phyloP scores from a whole-genome alignment of 108 stramenopile species.

The Parietichytrium sp. region DNA sequence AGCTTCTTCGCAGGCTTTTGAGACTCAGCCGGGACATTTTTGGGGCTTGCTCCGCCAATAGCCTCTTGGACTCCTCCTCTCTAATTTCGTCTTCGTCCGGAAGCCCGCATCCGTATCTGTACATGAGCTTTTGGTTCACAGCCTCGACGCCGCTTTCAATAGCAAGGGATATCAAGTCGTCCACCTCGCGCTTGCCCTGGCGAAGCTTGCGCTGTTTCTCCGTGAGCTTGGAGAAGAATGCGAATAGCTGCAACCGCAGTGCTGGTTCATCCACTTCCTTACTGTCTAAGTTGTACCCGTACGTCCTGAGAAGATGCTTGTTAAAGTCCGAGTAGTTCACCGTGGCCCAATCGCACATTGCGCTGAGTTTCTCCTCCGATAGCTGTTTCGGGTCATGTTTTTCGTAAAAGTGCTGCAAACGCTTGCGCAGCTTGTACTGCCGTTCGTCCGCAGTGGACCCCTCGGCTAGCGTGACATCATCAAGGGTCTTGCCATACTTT shows the following conservation, averaged over 20 bases:
- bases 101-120: background rate
- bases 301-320: background rate
- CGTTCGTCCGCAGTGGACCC: background rate
- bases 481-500: background rate
- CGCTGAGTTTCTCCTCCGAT: background rate
- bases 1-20: no score
- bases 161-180: background rate
- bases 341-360: background rate
- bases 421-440: background rate
- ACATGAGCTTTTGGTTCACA: background rate
- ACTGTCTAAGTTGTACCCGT: background rate
- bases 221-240: background rate
- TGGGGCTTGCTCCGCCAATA: no score
- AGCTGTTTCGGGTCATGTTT: background rate
- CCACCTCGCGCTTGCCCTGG: background rate
- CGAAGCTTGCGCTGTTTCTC: background rate
- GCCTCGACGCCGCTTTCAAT: background rate
- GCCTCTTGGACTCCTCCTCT: no score
- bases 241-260: background rate
- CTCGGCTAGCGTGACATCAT: background rate
- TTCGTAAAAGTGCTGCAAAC: background rate
- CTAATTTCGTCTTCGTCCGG: background rate
- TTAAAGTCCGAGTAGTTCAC: background rate
- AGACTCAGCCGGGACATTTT: no score
- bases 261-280: background rate